Evolutionary conservation across 2,329 filamentous ascomycete genomes (phyloP).

Genomic region (Chaetomium globosum): DNA sequence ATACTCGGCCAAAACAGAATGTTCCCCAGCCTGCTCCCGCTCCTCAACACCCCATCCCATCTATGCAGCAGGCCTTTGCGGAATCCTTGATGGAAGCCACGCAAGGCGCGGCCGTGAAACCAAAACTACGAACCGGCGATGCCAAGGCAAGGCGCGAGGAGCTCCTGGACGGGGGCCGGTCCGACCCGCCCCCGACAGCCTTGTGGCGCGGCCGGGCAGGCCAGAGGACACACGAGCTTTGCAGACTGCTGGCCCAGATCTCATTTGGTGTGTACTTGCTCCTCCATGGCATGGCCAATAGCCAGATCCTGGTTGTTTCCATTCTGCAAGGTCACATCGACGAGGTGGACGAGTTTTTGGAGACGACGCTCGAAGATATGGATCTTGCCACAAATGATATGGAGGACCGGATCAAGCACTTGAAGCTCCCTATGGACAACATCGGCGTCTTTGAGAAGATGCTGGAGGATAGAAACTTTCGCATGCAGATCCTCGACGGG

Average conservation of each 20-base stretch:
- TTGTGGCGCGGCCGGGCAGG: slow-evolving; percentile 75
- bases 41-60: slow-evolving; percentile 67
- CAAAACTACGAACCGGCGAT: slow-evolving; percentile 57
- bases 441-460: slow-evolving; percentile 82
- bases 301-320: slow-evolving; percentile 80
- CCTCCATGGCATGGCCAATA: slow-evolving; percentile 82
- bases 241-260: slow-evolving; percentile 89
- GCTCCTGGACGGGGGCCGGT: slow-evolving; percentile 68
- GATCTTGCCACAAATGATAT: slow-evolving; percentile 77
- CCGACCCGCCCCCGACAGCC: slow-evolving; percentile 71
- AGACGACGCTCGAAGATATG: slow-evolving; percentile 83
- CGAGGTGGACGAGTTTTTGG: slow-evolving; percentile 88
- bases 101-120: slow-evolving; percentile 52
- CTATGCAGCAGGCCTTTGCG: slow-evolving; percentile 79
- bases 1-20: slow-evolving; percentile 16
- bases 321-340: slow-evolving; percentile 92
- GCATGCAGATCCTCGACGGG: slow-evolving; percentile 77
- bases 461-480: slow-evolving; percentile 81
- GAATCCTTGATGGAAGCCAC: slow-evolving; percentile 77
- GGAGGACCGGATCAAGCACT: slow-evolving; percentile 73
- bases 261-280: slow-evolving; percentile 90
- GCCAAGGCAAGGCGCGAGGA: slow-evolving; percentile 65
- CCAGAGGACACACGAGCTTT: slow-evolving; percentile 81
- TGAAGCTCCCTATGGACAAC: slow-evolving; percentile 83
- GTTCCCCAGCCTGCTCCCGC: slow-evolving; percentile 28